phyloP scores from a whole-genome alignment of 73 alveolate genomes.

The Paramecium bursaria region DNA sequence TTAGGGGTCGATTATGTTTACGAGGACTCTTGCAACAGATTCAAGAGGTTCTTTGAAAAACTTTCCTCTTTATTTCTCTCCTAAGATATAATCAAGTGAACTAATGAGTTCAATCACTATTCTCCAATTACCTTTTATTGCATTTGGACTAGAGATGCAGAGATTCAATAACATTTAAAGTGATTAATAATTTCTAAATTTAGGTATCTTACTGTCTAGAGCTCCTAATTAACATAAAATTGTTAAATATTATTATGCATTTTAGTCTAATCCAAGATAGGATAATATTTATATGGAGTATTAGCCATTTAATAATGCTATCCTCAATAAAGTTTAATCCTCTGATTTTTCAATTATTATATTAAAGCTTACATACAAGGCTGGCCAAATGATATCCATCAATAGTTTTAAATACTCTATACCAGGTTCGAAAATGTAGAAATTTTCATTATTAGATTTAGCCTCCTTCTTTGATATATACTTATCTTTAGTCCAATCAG shows the following conservation, averaged over 20 bases:
- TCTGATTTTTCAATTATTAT: slow-evolving; percentile 34
- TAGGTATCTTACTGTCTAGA: background rate
- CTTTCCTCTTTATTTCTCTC: slow-evolving; percentile 27
- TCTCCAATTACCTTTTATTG: slow-evolving; percentile 31
- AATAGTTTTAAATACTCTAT: slow-evolving; percentile 36
- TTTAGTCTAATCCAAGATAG: background rate
- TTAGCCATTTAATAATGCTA: slow-evolving; percentile 5
- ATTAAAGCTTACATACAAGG: slow-evolving; percentile 38
- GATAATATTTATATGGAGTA: background rate
- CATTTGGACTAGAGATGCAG: slow-evolving; percentile 13
- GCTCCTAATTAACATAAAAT: slow-evolving; percentile 38
- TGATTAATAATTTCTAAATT: slow-evolving; percentile 11
- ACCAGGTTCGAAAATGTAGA: slow-evolving; percentile 24
- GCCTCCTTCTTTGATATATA: slow-evolving; percentile 29
- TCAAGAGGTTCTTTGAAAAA: background rate
- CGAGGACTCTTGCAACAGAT: background rate
- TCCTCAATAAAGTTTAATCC: background rate
- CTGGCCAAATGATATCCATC: slow-evolving; percentile 58
- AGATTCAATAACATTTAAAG: background rate
- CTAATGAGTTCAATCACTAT: slow-evolving; percentile 33
- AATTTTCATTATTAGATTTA: background rate
- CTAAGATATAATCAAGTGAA: slow-evolving; percentile 13
- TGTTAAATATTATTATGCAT: background rate
- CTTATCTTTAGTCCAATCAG: slow-evolving; percentile 2
- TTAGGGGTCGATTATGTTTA: background rate